Evolutionary conservation across 75 land plant genomes (phyloP).

Genomic region (Selaginella moellendorffii): DNA sequence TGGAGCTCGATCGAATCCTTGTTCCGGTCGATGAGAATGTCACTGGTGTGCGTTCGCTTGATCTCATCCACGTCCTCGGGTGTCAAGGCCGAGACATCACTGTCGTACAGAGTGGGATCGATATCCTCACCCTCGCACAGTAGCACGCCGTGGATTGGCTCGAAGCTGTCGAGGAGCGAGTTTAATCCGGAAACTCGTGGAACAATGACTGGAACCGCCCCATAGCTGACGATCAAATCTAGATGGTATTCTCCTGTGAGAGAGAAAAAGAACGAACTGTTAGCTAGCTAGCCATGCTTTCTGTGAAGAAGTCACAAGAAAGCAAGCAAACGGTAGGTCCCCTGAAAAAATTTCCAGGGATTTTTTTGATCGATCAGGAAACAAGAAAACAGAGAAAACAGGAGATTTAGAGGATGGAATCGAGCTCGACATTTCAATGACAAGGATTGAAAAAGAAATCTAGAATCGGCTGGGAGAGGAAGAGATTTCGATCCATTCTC

Average conservation of each 20-base stretch:
- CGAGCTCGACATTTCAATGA: too few relatives aligned
- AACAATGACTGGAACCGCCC: conserved; percentile 87
- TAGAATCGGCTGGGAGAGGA: too few relatives aligned
- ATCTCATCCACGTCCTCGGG: conserved; percentile 67
- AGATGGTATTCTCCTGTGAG: conserved; percentile 98
- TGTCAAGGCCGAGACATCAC: conserved; percentile 26
- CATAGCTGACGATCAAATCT: conserved; percentile 75
- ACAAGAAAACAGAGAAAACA: too few relatives aligned
- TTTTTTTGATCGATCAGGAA: too few relatives aligned
- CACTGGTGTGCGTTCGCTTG: conserved; percentile 48
- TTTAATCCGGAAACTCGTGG: conserved; percentile 71
- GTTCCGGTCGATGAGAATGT: conserved; percentile 60
- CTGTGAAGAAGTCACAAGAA: too few relatives aligned
- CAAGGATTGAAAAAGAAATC: too few relatives aligned
- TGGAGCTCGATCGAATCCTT: conserved; percentile 28
- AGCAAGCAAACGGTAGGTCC: too few relatives aligned
- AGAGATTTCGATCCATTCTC: too few relatives aligned
- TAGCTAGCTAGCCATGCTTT: too few relatives aligned
- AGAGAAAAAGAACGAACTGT: too few relatives aligned
- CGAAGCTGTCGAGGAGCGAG: conserved; percentile 62
- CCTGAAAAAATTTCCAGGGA: too few relatives aligned
- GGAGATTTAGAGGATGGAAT: too few relatives aligned
- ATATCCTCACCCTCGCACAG: conserved; percentile 95
- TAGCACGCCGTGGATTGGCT: conserved; percentile 88
- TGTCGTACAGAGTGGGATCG: conserved; percentile 50